These are phyloP conservation scores for Blastomyces percursus DNA, from an alignment of 2,329 filamentous ascomycete genomes.

Conservation along the genomic window DNA sequence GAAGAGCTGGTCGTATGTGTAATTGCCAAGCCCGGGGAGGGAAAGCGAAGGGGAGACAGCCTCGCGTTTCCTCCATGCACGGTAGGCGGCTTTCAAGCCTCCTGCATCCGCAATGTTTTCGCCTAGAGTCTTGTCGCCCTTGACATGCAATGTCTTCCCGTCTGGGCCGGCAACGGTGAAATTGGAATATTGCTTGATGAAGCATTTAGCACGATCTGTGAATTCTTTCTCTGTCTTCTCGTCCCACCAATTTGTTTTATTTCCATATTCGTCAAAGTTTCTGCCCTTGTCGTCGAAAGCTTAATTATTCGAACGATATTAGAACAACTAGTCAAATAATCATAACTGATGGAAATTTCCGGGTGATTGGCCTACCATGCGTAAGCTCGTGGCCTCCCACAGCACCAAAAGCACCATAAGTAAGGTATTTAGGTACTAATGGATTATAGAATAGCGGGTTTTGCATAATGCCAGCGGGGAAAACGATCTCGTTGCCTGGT, in stretches of 20 bases:
- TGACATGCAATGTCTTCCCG: conserved; percentile 48
- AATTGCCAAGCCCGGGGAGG: conserved; percentile 51
- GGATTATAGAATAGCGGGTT: conserved; percentile 52
- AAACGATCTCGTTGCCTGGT: conserved; percentile 56
- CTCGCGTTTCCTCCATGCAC: conserved; percentile 53
- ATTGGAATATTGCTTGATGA: conserved; percentile 55
- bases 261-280: conserved; percentile 54
- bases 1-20: conserved; percentile 59
- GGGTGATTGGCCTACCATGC: conserved; percentile 36
- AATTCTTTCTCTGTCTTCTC: conserved; percentile 49
- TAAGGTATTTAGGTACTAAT: conserved; percentile 52
- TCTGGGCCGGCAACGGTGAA: conserved; percentile 49
- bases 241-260: conserved; percentile 58
- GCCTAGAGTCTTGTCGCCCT: conserved; percentile 52
- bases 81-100: conserved; percentile 51
- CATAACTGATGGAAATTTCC: background rate
- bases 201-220: conserved; percentile 50
- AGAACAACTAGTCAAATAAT: background rate
- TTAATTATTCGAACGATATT: conserved; percentile 6
- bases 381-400: conserved; percentile 59
- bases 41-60: conserved; percentile 40
- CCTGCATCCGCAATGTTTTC: conserved; percentile 65
- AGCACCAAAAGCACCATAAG: conserved; percentile 58
- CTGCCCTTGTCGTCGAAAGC: conserved; percentile 58
- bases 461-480: conserved; percentile 60